Evolutionary conservation across 805 yeast genomes (phyloP).

Genomic region (Kodamaea nitidulidarum): DNA sequence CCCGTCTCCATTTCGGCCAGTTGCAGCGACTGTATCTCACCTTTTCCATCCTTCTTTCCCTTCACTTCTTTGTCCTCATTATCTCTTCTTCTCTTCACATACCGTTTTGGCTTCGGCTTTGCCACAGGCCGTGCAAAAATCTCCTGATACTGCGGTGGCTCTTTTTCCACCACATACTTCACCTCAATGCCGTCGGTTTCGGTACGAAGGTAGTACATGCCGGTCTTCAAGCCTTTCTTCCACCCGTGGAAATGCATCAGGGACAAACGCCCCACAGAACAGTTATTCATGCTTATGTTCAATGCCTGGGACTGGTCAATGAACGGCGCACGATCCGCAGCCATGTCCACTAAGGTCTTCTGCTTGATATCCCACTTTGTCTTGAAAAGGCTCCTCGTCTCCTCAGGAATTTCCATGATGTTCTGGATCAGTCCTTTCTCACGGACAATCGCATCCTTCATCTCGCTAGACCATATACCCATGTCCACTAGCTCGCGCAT

Average conservation of each 20-base stretch:
- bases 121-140: neutral
- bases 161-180: slow-evolving; percentile 8
- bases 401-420: slow-evolving; percentile 68
- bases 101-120: slow-evolving; percentile 6
- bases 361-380: slow-evolving; percentile 98
- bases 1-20: slow-evolving; percentile 11
- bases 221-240: slow-evolving; percentile 37
- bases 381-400: slow-evolving; percentile 73
- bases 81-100: neutral
- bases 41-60: neutral
- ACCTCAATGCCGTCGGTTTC: slow-evolving; percentile 13
- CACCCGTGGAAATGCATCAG: slow-evolving; percentile 43
- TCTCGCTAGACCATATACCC: slow-evolving; percentile 76
- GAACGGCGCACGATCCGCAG: slow-evolving; percentile 71
- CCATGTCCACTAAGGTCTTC: slow-evolving; percentile 78
- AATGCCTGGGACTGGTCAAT: slow-evolving; percentile 52
- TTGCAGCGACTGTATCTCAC: neutral
- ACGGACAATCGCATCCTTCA: slow-evolving; percentile 73
- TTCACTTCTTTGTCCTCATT: neutral
- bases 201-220: slow-evolving; percentile 38
- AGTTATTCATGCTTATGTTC: slow-evolving; percentile 36
- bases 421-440: slow-evolving; percentile 84
- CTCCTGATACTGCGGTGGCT: slow-evolving; percentile 6
- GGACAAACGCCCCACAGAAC: slow-evolving; percentile 37
- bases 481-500: slow-evolving; percentile 75